Evolutionary conservation across 169 alveolate species (phyloP), one percentile per base, ranked within the genome.

Genomic region (Eimeria mitis): DNA sequence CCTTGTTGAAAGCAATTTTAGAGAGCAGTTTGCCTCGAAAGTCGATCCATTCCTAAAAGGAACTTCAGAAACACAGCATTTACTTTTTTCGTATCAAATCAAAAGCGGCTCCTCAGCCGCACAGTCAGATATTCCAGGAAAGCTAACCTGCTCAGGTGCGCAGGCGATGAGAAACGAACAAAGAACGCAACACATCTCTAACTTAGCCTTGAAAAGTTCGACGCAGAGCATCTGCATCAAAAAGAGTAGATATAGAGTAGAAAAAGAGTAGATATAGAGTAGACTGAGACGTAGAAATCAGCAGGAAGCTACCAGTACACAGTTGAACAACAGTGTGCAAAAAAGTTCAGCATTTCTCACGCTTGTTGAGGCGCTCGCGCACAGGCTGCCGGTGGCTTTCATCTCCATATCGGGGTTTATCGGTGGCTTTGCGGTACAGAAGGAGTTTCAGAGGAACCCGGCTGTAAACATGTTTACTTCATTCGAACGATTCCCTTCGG

Each of bases 401-500:
- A 68, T 34, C 78, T 14, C 49, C 14, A 1, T 9, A 34, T 34
- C 47, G 47, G 28, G 49, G 79, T 85, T 61, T 21, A 54, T 68
- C 49, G 87, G 49, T 56, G 56, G 88, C 28, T 23, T 14, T 54
- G 81, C n/a, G 37, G 59, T 89, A 34, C 95, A 89, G 95, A 89
- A 28, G 95, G 88, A 19, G 76, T 56, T 25, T 63, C 85, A 31
- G 81, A 31, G 31, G 81, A 84, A 5, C 73, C 56, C n/a, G 88
- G 65, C 28, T 25, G 61, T 49, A 44, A 68, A 14, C 44, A 63
- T 59, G 91, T 95, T 31, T 97, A 95, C 97, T 97, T 97, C 89
- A 88, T 95, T 56, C 71, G 97, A 34, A 96, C 79, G 8, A 6
- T 65, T 23, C 84, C 96, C 47, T 97, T 94, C 91, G 98, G 97